A percentile compares a stretch with the other conserved stretches of the same genome.
phyloP scores from a whole-genome alignment of 2,329 filamentous ascomycete species.

The Macrophomina pseudophaseolina region DNA sequence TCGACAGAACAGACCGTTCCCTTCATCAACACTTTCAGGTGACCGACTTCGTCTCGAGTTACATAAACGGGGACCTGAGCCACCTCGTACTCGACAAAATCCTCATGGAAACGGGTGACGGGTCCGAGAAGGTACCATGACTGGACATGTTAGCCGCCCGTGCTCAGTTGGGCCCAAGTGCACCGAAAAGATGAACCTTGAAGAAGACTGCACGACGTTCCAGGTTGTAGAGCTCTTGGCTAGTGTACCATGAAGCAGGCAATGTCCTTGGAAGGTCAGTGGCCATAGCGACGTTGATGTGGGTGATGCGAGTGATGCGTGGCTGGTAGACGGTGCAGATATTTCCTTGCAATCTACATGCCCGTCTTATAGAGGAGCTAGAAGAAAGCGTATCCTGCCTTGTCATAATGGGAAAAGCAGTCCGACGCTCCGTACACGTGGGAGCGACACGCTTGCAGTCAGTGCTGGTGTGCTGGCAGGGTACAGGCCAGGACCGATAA shows the following conservation, averaged over 20 bases:
- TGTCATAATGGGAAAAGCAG: background rate
- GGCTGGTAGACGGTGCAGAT: background rate
- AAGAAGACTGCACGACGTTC: constrained; percentile 53
- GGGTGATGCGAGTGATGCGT: background rate
- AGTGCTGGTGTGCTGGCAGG: background rate
- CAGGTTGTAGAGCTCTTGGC: constrained; percentile 51
- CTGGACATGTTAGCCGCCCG: constrained; percentile 35
- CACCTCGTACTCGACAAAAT: constrained; percentile 54
- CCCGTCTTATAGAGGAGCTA: background rate
- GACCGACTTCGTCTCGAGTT: background rate
- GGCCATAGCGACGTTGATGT: background rate
- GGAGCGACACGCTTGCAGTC: background rate
- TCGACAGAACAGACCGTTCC: constrained; percentile 36
- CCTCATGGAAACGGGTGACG: constrained; percentile 54
- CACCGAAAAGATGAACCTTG: constrained; percentile 21
- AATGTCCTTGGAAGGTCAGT: constrained; percentile 34
- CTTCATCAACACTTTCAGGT: constrained; percentile 44
- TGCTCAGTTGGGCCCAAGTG: background rate
- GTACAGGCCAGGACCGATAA: background rate
- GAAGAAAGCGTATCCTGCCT: background rate
- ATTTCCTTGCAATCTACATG: background rate
- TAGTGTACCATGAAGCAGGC: constrained; percentile 53
- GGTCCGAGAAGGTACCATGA: constrained; percentile 61
- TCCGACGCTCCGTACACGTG: background rate
- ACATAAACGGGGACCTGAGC: constrained; percentile 50